Evolutionary conservation across 2,329 filamentous ascomycete species (phyloP), one percentile per base, ranked within the genome.

Genomic region (Trichophyton mentagrophytes): DNA sequence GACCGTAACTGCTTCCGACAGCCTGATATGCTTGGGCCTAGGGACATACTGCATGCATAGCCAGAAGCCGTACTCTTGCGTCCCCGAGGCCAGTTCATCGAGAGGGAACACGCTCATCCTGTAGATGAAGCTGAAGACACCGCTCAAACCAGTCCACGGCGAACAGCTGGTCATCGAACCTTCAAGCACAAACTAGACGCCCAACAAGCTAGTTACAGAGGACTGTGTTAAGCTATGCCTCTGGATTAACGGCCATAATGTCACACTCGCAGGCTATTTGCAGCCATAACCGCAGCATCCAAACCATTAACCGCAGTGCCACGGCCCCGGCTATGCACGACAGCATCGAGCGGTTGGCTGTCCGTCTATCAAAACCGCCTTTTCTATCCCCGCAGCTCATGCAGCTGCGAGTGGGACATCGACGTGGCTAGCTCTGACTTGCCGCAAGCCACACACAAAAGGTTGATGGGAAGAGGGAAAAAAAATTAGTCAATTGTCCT

Each of bases 371-470:
- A n/a, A n/a, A 53, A 30, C 27, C 49, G 49, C 49, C 13, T n/a
- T 33, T n/a, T 30, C 17, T 9, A 53, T 53, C 49, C 17, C 49
- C 49, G 22, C 27, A 27, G 11, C 27, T 53, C 49, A 33, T 53
- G 49, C 49, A 53, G 49, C 30, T 53, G 49, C 22, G 9, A 53
- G 49, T 53, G 49, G 49, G 49, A 53, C 49, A 53, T 30, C 49
- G 49, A 53, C 49, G 49, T 53, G 49, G 49, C 49, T 53, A 22
- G 49, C 49, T 27, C 49, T 53, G 49, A 53, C 49, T 53, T 53
- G 49, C 22, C 22, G 49, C 49, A 53, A 30, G 22, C 49, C 49
- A n/a, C 49, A n/a, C 49, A 22, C 13, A 11, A 53, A 53, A 30
- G 13, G 33, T 38, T 38, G 33, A 38, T 3, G 33, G 11, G 33